These are phyloP conservation scores for Serpula lacrymans DNA, from an alignment of 768 basidiomycete species.

Conservation along the genomic window DNA sequence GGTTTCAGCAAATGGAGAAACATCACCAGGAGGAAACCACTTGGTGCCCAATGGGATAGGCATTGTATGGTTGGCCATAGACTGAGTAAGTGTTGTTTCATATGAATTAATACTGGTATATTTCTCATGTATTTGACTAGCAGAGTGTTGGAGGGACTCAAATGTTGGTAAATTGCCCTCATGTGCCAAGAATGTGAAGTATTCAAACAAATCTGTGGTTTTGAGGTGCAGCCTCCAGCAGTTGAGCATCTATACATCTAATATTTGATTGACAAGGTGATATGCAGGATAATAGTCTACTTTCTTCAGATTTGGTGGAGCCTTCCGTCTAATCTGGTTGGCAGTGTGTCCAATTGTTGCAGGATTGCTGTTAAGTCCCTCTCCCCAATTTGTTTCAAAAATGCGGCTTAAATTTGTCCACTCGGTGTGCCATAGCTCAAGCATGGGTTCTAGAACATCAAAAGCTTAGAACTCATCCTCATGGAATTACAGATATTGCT, in stretches of 20 bases:
- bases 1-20: no score
- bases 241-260: constrained; percentile 16
- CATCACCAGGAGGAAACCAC: no score
- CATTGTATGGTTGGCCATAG: no score
- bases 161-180: neutral
- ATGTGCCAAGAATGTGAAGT: neutral
- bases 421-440: constrained; percentile 26
- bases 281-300: constrained; percentile 25
- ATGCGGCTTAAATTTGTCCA: constrained; percentile 28
- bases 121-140: neutral
- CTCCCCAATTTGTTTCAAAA: constrained; percentile 10
- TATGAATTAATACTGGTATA: neutral
- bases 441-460: constrained; percentile 19
- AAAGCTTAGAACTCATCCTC: constrained; percentile 15
- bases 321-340: constrained; percentile 18
- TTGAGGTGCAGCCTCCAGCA: constrained; percentile 6
- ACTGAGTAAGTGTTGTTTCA: no score
- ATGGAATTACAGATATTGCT: constrained; percentile 16
- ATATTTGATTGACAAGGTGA: constrained; percentile 19
- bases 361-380: neutral
- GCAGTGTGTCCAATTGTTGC: constrained; percentile 28
- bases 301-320: constrained; percentile 29
- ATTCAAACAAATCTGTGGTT: constrained; percentile 5
- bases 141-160: neutral
- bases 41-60: no score